Conservation (phyloP, 441 rosid genomes). For the Codiaeum variegatum region DNA sequence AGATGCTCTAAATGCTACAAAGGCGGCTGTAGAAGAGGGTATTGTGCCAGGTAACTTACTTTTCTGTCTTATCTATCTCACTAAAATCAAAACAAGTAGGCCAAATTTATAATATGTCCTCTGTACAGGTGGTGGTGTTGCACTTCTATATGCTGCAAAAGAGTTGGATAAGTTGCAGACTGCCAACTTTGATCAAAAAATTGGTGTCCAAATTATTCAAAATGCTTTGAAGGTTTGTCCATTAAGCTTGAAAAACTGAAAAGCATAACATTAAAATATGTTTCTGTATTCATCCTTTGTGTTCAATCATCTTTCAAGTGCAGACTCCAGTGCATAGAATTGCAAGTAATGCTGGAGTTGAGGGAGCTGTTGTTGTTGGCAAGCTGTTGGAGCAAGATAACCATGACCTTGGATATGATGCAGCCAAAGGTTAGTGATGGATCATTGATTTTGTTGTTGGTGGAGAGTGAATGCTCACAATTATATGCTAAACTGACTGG, state of each 20-base stretch:
- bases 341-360: slow-evolving; percentile 78
- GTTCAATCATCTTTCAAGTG: slow-evolving; percentile 6
- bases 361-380: slow-evolving; percentile 88
- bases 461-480: not conserved
- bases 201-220: slow-evolving; percentile 86
- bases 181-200: slow-evolving; percentile 79
- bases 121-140: slow-evolving; percentile 75
- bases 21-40: slow-evolving; percentile 94
- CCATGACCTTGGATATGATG: slow-evolving; percentile 79
- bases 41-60: slow-evolving; percentile 62
- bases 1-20: slow-evolving; percentile 86
- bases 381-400: slow-evolving; percentile 83
- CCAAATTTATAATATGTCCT: not conserved
- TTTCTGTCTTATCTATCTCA: not conserved
- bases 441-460: not conserved
- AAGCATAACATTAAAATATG: not conserved
- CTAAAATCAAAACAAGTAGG: not conserved
- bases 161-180: slow-evolving; percentile 70
- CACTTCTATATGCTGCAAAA: slow-evolving; percentile 74
- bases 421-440: slow-evolving; percentile 63
- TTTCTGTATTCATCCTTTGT: not conserved
- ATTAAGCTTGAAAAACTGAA: not conserved
- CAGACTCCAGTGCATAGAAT: slow-evolving; percentile 78
- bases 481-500: not conserved
- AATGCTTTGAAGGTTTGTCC: slow-evolving; percentile 70